Base-by-base conservation (phyloP, 495 filamentous ascomycete genomes). In the Aspergillus biplanus region DNA sequence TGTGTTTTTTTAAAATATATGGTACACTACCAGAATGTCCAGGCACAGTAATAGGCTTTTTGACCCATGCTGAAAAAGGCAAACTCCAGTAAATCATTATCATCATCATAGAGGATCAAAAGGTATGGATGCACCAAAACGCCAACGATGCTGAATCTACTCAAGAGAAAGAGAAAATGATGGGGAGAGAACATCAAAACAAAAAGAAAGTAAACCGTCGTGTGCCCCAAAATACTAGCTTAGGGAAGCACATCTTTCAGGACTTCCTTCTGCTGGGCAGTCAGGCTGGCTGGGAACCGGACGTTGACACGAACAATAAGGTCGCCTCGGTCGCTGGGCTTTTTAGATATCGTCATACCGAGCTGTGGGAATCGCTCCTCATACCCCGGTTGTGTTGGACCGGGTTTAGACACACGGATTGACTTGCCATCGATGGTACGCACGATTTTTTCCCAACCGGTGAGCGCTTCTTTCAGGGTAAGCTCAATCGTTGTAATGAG, bases 391-490 rank as follows among this genome's bases (percentile, higher is more conserved):
- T 88, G 86, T 6, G 94, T 98, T 0, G 93, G 94, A 0, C 94
- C 94, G 11, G 84, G 78, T 68, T 90, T 90, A 5, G 86, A 81
- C 59, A 98, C 84, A 34, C 79, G 83, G 61, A 98, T 75, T 61
- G 90, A 87, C 71, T 92, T 94, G 63, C 90, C 90, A 69, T 98
- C 95, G 62, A 99, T 97, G 9, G 96, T 99, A n/a, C 86, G 86
- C 16, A 99, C 83, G 42, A 91, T 94, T 37, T 90, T 87, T 64
- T 87, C 86, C 95, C 95, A 99, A 59, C 95, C 95, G 0, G 93
- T 97, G 27, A 99, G 80, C n/a, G 95, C 92, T 78, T 98, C 95
- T 72, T 97, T 97, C n/a, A 99, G 85, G 42, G 87, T 87, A 12
- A 99, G 77, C 3, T 93, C 88, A 67, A 98, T 80, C 0, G 83